Evolutionary conservation across 441 rosid species (phyloP), one percentile per base, ranked within the genome.

Genomic region (Eruca vesicaria): DNA sequence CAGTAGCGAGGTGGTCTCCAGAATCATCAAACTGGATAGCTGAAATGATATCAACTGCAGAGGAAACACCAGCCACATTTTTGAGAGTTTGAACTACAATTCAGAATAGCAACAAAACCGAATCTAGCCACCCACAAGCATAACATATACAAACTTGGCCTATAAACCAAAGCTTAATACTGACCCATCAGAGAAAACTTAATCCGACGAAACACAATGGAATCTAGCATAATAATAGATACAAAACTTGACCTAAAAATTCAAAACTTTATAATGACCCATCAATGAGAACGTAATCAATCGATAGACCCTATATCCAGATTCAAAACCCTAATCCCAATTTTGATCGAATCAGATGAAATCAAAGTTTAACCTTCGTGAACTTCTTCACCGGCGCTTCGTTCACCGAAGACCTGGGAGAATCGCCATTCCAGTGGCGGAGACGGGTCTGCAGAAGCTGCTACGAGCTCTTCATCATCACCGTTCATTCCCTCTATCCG

Each of bases 31-130:
- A 94, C 79, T 94, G 96, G 69, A 94, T 92, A 4, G 97, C 97
- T 58, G 98, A 94, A 78, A 92, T 92, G 60, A 92, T 84, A 83
- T 94, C 98, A 84, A 94, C 98, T 92, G 92, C 86, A 80, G n/a
- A n/a, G n/a, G n/a, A n/a, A n/a, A n/a, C n/a, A n/a, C n/a, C n/a
- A n/a, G n/a, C n/a, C n/a, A n/a, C n/a, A n/a, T n/a, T n/a, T n/a
- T n/a, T n/a, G n/a, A n/a, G n/a, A n/a, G n/a, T n/a, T n/a, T n/a
- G n/a, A n/a, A n/a, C n/a, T n/a, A n/a, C n/a, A n/a, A n/a, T n/a
- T n/a, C n/a, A n/a, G n/a, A n/a, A n/a, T n/a, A n/a, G n/a, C n/a
- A 43, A 43, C 50, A 43, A 43, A 43, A 43, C 0, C 0, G 29
- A 26, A 5, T 43, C 61, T 58, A 58, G 21, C n/a, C n/a, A n/a